Conservation (phyloP, 1,139 yeast genomes). For the Suhomyces coccinellae region DNA sequence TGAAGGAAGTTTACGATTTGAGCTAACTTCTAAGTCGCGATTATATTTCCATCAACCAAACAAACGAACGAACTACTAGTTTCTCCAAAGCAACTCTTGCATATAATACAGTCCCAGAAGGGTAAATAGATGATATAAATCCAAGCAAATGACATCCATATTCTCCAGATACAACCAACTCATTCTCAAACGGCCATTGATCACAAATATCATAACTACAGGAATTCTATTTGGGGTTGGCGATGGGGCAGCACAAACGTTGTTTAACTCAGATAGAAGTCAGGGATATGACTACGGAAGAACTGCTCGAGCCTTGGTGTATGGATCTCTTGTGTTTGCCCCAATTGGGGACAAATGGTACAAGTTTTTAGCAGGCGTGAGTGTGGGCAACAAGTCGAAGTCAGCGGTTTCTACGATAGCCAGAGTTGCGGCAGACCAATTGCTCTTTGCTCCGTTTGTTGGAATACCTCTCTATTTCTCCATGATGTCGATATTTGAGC, state of each 20-base stretch:
- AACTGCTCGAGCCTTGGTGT: constrained; percentile 35
- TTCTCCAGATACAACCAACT: constrained; percentile 31
- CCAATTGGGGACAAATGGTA: constrained; percentile 48
- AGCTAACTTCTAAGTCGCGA: too few species aligned
- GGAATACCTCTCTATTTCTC: constrained; percentile 66
- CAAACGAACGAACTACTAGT: too few species aligned
- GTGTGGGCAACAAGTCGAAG: neutral
- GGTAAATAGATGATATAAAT: too few species aligned
- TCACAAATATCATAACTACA: constrained; percentile 41
- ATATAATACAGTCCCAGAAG: too few species aligned
- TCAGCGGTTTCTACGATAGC: constrained; percentile 3
- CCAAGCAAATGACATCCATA: constrained; percentile 12
- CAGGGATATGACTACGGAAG: constrained; percentile 29
- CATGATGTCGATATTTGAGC: constrained; percentile 66
- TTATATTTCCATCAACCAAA: too few species aligned
- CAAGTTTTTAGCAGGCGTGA: constrained; percentile 28
- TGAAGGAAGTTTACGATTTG: too few species aligned
- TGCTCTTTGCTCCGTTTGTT: constrained; percentile 73
- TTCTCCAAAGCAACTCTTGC: too few species aligned
- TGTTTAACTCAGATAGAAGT: constrained; percentile 20
- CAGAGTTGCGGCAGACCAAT: constrained; percentile 71
- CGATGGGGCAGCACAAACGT: constrained; percentile 40
- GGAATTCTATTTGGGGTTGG: constrained; percentile 46
- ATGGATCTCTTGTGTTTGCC: constrained; percentile 43
- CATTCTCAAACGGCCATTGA: constrained; percentile 32